Conservation (phyloP, 331 rosid species). For the Saraca asoca region DNA sequence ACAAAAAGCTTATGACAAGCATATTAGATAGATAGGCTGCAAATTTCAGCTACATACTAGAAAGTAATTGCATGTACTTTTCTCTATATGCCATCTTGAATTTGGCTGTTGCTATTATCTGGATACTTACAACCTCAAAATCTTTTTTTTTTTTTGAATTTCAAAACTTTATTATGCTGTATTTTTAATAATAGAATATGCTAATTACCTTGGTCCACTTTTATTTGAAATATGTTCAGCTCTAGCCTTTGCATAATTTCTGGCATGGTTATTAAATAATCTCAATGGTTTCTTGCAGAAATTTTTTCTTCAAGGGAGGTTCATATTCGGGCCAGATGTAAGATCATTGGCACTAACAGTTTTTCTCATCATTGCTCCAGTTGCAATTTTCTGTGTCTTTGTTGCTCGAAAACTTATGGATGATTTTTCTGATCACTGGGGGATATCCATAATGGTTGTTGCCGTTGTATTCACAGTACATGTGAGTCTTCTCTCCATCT, state of each 20-base stretch:
- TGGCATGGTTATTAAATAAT: conserved; percentile 26
- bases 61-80: too few species aligned
- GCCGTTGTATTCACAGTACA: conserved; percentile 68
- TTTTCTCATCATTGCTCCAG: conserved; percentile 83
- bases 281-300: conserved; percentile 58
- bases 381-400: conserved; percentile 72
- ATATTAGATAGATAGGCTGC: too few species aligned
- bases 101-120: too few species aligned
- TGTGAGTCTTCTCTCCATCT: conserved; percentile 50
- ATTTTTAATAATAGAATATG: too few species aligned
- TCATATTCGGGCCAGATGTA: conserved; percentile 96
- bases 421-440: conserved; percentile 69
- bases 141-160: too few species aligned
- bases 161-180: too few species aligned
- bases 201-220: too few species aligned
- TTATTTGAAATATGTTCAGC: too few species aligned
- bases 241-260: not conserved
- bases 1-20: too few species aligned
- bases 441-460: conserved; percentile 57
- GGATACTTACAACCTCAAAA: too few species aligned
- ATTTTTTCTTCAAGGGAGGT: conserved; percentile 85
- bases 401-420: conserved; percentile 83
- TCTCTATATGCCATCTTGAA: too few species aligned
- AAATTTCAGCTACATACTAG: too few species aligned
- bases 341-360: conserved; percentile 82